These are phyloP conservation scores for Cadophora luteo-olivacea DNA, from an alignment of 2,329 filamentous ascomycete species.

Conservation along the genomic window DNA sequence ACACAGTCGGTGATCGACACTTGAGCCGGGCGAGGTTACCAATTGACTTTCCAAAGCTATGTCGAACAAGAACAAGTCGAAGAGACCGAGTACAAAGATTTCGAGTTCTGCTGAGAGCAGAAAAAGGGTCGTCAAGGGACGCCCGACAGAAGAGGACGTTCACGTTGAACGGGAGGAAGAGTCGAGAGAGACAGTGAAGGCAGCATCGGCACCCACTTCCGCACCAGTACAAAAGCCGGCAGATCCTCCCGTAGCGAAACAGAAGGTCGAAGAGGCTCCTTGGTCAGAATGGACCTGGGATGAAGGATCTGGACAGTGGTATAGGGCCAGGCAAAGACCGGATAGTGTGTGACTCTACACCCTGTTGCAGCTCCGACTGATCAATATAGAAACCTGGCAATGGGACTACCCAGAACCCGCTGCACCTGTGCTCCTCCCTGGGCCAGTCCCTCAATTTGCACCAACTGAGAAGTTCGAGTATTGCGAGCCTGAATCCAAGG, in stretches of 20 bases:
- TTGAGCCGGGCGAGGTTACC: background rate
- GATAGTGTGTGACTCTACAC: background rate
- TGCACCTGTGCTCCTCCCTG: background rate
- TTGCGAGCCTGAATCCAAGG: too few species aligned
- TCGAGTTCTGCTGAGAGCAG: background rate
- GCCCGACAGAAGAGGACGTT: background rate
- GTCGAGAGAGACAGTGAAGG: background rate
- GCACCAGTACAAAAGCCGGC: background rate
- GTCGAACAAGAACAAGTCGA: constrained; percentile 12
- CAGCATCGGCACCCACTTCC: background rate
- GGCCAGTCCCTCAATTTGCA: constrained; percentile 3
- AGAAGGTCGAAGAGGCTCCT: background rate
- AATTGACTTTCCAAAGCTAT: background rate
- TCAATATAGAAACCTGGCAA: constrained; percentile 9
- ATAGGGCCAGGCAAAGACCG: background rate
- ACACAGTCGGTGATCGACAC: background rate
- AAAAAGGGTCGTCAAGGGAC: background rate
- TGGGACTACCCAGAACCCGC: background rate
- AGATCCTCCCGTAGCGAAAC: background rate
- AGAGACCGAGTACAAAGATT: background rate
- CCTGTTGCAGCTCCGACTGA: background rate
- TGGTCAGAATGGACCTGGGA: constrained; percentile 13
- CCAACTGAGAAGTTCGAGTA: background rate
- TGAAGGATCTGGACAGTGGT: constrained; percentile 2
- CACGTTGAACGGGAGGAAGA: background rate